Evolutionary conservation across 352 stramenopile genomes (phyloP).

Genomic region (Pythium myriotylum): DNA sequence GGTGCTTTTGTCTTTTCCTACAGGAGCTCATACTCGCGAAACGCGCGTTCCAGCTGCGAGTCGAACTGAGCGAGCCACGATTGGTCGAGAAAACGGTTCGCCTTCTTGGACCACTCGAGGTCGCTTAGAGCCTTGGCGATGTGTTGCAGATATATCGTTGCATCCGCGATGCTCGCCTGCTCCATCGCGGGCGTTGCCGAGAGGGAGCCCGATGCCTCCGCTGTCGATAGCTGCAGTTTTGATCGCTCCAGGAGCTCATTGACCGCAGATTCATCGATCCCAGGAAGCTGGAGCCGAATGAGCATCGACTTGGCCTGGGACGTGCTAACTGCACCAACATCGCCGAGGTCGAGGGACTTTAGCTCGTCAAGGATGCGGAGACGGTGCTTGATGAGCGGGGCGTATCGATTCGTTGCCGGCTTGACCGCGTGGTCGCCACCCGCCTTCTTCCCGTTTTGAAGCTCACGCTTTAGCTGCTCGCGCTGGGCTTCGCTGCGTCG

Average conservation of each 20-base stretch:
- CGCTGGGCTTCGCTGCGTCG: conserved; percentile 70
- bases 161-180: neutral
- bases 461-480: conserved; percentile 72
- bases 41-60: conserved; percentile 71
- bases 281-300: conserved; percentile 46
- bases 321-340: conserved; percentile 39
- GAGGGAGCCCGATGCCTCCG: neutral
- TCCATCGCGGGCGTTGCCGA: neutral
- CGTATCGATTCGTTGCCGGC: conserved; percentile 33
- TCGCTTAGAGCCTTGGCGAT: conserved; percentile 60
- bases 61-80: conserved; percentile 84
- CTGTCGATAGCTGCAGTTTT: neutral
- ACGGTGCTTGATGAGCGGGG: conserved; percentile 49
- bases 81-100: conserved; percentile 79
- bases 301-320: conserved; percentile 54
- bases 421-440: conserved; percentile 31
- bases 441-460: conserved; percentile 42
- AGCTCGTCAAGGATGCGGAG: conserved; percentile 73
- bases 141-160: conserved; percentile 46
- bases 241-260: conserved; percentile 48
- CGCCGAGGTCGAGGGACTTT: conserved; percentile 41
- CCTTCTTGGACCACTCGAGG: conserved; percentile 63
- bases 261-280: conserved; percentile 50
- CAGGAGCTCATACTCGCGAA: conserved; percentile 72
- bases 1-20: conserved; percentile 18